These are phyloP conservation scores for Penicillium coffeae DNA, from an alignment of 495 filamentous ascomycete species.

Conservation along the genomic window DNA sequence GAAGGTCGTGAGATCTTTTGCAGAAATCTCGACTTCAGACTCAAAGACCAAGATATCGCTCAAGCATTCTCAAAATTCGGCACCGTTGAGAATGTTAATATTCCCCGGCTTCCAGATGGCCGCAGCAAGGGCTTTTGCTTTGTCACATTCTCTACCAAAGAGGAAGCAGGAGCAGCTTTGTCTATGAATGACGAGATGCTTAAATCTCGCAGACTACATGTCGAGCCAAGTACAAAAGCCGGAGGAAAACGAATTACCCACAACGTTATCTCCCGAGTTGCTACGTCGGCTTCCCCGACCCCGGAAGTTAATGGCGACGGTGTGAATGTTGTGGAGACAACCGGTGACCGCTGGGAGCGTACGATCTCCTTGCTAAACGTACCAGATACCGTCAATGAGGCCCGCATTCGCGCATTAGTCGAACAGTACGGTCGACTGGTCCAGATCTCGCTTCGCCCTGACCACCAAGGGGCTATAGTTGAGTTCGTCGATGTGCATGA, in stretches of 20 bases:
- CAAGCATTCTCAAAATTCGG: constrained; percentile 73
- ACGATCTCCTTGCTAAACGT: constrained; percentile 57
- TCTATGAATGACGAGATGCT: constrained; percentile 69
- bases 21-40: constrained; percentile 63
- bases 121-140: constrained; percentile 71
- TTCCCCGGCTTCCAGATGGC: constrained; percentile 62
- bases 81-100: constrained; percentile 60
- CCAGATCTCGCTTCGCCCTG: constrained; percentile 58
- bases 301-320: constrained; percentile 32
- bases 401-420: constrained; percentile 55
- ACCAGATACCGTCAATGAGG: constrained; percentile 63
- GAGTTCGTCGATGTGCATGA: constrained; percentile 69
- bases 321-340: constrained; percentile 23
- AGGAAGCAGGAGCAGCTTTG: constrained; percentile 64
- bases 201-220: constrained; percentile 64
- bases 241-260: constrained; percentile 45
- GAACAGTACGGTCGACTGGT: constrained; percentile 55
- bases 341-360: constrained; percentile 45
- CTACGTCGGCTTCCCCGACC: constrained; percentile 32
- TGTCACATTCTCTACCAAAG: constrained; percentile 68
- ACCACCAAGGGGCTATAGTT: constrained; percentile 82
- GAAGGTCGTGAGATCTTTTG: constrained; percentile 89
- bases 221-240: constrained; percentile 54
- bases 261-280: constrained; percentile 38
- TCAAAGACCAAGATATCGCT: constrained; percentile 62